Conservation (phyloP, 2,329 filamentous ascomycete genomes). For the Zopfia rhizophila region DNA sequence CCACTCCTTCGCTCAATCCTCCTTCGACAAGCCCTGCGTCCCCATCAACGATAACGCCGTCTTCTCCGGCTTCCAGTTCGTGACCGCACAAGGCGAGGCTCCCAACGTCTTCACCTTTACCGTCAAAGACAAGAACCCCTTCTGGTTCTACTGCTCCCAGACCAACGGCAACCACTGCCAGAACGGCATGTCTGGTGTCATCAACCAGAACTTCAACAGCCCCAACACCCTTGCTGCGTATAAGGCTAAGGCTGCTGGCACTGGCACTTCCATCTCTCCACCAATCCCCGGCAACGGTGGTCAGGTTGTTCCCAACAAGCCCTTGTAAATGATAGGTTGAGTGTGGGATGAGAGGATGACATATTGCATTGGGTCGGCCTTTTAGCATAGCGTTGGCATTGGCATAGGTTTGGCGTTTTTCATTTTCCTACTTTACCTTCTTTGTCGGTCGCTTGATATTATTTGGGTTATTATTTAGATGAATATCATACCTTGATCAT, state of each 20-base stretch:
- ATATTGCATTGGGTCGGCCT: too few relatives aligned
- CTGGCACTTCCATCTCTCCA: constrained; percentile 35
- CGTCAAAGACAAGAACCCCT: constrained; percentile 73
- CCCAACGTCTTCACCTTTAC: constrained; percentile 70
- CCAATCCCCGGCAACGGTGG: constrained; percentile 32
- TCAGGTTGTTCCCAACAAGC: constrained; percentile 33
- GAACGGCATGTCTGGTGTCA: constrained; percentile 76
- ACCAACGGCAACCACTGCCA: constrained; percentile 72
- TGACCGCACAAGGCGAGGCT: constrained; percentile 46
- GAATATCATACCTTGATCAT: too few relatives aligned
- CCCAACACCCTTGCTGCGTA: constrained; percentile 41
- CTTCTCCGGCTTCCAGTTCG: constrained; percentile 72
- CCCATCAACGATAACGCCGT: constrained; percentile 67
- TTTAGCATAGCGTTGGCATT: too few relatives aligned
- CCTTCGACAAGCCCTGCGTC: constrained; percentile 74
- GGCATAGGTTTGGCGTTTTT: too few relatives aligned
- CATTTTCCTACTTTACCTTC: too few relatives aligned
- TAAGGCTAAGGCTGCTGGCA: constrained; percentile 35
- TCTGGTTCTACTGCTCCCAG: constrained; percentile 83
- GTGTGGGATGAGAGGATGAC: too few relatives aligned
- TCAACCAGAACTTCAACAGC: constrained; percentile 63
- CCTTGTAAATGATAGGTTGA: constrained; percentile 28
- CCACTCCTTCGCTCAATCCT: constrained; percentile 81
- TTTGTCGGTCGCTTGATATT: too few relatives aligned
- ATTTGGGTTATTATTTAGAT: too few relatives aligned